A percentile compares a stretch with the other conserved stretches of the same genome.
phyloP scores from a whole-genome alignment of 2,329 filamentous ascomycete genomes.

The Anthostomella pinea region DNA sequence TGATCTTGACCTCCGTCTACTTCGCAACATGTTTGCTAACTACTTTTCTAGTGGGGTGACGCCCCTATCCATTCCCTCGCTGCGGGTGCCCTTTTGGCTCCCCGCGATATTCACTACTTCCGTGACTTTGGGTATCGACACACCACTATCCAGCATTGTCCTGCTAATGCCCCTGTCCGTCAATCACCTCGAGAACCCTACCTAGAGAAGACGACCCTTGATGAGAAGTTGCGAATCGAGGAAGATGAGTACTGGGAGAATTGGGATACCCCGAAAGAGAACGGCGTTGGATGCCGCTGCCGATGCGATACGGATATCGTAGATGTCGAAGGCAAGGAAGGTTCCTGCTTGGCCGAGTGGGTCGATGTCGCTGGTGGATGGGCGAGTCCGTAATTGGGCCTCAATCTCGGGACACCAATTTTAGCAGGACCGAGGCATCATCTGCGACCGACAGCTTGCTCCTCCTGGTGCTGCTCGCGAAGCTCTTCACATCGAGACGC shows the following conservation, averaged over 20 bases:
- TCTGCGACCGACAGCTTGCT: too few species aligned
- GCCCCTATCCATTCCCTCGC: constrained; percentile 97
- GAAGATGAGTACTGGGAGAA: constrained; percentile 96
- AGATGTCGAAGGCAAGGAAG: constrained; percentile 96
- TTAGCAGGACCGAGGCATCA: too few species aligned
- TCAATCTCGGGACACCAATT: too few species aligned
- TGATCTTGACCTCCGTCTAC: constrained; percentile 24
- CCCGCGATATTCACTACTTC: constrained; percentile 94
- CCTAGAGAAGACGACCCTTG: constrained; percentile 75
- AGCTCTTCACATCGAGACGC: too few species aligned
- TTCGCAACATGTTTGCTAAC: constrained; percentile 31
- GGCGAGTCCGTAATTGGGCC: constrained; percentile 51
- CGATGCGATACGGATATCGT: constrained; percentile 96
- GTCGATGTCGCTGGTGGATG: constrained; percentile 95
- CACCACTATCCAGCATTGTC: constrained; percentile 98
- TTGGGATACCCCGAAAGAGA: constrained; percentile 84
- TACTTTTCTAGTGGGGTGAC: constrained; percentile 80
- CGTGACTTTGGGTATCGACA: constrained; percentile 97
- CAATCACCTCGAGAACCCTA: constrained; percentile 79
- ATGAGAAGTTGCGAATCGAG: constrained; percentile 80
- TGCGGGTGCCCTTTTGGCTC: constrained; percentile 78
- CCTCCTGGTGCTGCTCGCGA: too few species aligned
- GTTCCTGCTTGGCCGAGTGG: constrained; percentile 93
- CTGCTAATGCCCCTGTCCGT: constrained; percentile 85
- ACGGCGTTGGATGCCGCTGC: constrained; percentile 94